phyloP scores from a whole-genome alignment of 2,329 filamentous ascomycete species.

The Aciculosporium take region DNA sequence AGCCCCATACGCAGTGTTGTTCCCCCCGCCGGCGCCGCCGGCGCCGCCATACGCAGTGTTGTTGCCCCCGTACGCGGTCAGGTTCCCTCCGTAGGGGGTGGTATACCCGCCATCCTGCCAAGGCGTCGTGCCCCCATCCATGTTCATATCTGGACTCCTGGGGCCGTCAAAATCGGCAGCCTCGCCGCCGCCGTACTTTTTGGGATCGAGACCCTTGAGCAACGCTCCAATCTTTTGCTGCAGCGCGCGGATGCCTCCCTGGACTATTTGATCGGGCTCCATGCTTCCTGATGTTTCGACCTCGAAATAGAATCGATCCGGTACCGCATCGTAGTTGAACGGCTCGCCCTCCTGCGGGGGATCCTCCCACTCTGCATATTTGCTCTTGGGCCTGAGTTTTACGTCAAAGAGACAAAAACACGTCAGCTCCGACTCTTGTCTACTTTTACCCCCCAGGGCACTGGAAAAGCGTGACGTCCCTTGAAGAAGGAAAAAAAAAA shows the following conservation, averaged over 20 bases:
- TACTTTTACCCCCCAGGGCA: no score
- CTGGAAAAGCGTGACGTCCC: no score
- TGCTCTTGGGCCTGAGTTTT: slow-evolving; percentile 55
- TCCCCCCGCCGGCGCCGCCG: no score
- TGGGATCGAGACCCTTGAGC: slow-evolving; percentile 41
- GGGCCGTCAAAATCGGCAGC: slow-evolving; percentile 48
- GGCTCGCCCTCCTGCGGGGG: slow-evolving; percentile 66
- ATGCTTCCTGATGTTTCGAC: slow-evolving; percentile 81
- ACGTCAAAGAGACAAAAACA: background rate
- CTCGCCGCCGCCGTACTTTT: slow-evolving; percentile 39
- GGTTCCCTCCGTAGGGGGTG: slow-evolving; percentile 48
- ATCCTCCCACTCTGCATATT: slow-evolving; percentile 68
- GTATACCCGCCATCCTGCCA: slow-evolving; percentile 54
- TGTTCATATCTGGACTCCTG: slow-evolving; percentile 49
- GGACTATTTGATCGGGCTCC: slow-evolving; percentile 78
- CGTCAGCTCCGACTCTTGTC: no score
- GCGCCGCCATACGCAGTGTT: slow-evolving; percentile 57
- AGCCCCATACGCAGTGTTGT: slow-evolving; percentile 51
- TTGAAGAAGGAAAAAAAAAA: background rate
- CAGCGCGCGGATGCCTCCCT: slow-evolving; percentile 74
- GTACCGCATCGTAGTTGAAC: slow-evolving; percentile 83
- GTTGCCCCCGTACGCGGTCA: slow-evolving; percentile 49
- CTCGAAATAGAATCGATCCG: slow-evolving; percentile 80
- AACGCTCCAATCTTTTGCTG: slow-evolving; percentile 81
- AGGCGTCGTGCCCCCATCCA: slow-evolving; percentile 40